These are phyloP conservation scores for Kentomonas sorsogonicus DNA, from an alignment of 208 protist genomes.

Conservation along the genomic window DNA sequence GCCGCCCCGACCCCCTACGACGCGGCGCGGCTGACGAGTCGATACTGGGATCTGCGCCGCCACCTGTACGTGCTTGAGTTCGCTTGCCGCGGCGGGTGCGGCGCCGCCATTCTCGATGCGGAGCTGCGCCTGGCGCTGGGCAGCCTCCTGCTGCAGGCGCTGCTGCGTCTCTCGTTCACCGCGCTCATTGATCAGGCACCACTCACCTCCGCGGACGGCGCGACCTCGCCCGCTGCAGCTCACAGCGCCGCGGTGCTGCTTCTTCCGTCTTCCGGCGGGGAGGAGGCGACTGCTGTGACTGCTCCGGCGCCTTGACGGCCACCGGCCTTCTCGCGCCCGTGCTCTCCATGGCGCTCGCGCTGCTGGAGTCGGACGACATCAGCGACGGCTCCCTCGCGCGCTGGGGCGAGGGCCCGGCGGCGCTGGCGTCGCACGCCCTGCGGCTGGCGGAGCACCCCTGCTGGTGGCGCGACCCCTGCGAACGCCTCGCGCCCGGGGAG, in stretches of 20 bases:
- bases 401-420: background rate
- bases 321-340: conserved; percentile 20
- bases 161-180: conserved; percentile 10
- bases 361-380: conserved; percentile 1
- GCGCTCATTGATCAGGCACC: background rate
- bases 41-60: too few species aligned
- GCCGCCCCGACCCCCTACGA: too few species aligned
- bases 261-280: too few species aligned
- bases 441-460: background rate
- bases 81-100: background rate
- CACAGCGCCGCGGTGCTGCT: too few species aligned
- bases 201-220: too few species aligned
- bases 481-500: too few species aligned
- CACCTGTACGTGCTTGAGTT: too few species aligned
- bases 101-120: background rate
- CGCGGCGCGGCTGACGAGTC: too few species aligned
- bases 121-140: conserved; percentile 3
- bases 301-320: conserved; percentile 12
- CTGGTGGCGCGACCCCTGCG: background rate
- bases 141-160: conserved; percentile 13
- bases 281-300: conserved; percentile 10
- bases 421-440: background rate
- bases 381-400: background rate
- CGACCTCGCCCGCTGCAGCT: too few species aligned
- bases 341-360: conserved; percentile 12